Base-by-base conservation (phyloP, 1,284 basidiomycete genomes). In the Rhodotorula sp. region DNA sequence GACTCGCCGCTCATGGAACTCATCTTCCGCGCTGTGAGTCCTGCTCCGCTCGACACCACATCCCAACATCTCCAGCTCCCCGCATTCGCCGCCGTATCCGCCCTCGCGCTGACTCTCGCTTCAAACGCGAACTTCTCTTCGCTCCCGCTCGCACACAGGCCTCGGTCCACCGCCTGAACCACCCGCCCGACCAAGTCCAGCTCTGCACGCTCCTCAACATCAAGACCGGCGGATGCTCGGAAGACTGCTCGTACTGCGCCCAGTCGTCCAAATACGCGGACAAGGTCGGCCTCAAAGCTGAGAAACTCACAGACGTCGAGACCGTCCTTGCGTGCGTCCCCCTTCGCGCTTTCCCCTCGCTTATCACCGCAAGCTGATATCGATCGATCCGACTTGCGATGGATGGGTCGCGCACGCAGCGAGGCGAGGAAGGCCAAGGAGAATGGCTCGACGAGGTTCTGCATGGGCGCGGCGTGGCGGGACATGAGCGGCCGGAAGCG, bases 391-490 rank as follows among this genome's bases (percentile, higher is more conserved):
- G 24, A 10, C 20, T 40, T 30, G 8, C 4, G 18, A 48, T 24
- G 7, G 37, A 37, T n/a, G n/a, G n/a, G n/a, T n/a, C n/a, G 22
- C 20, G 61, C 4, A 15, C 26, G 16, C 69, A 79, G 78, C 31
- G 81, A 83, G 74, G 82, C 95, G 31, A 86, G 92, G 37, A 89
- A 91, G 79, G 95, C 95, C 40, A 98, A 97, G 80, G 93, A 84
- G 72, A 98, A 98, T 71, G 95, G 95, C 44, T 94, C 91, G 79
- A 99, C 95, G 28, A 86, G 95, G 31, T 98, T 98, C 83, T 99
- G 95, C 81, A 98, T 98, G 95, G 95, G 95, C 66, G 94, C 95
- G 7, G 95, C 95, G n/a, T 99, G 95, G 95, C 85, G 95, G 75
- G 95, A 97, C 80, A 86, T 98, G 58, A 88, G 91, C 37, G 94